These are phyloP conservation scores for Salvia hispanica DNA, from an alignment of 257 asterid genomes.

Conservation along the genomic window DNA sequence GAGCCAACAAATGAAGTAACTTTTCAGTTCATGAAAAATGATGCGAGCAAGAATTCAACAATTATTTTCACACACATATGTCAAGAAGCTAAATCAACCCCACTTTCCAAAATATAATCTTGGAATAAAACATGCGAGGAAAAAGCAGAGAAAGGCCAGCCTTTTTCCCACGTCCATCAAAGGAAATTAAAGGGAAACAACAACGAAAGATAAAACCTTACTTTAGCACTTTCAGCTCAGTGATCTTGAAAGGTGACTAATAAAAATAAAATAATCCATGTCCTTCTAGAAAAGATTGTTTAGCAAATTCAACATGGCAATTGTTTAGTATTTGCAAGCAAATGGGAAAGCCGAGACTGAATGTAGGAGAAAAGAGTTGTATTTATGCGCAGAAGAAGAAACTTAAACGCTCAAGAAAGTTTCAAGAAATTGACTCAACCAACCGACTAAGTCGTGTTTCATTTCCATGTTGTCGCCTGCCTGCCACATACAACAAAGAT, in stretches of 20 bases:
- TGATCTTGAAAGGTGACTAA: background rate
- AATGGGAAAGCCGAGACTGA: constrained; percentile 16
- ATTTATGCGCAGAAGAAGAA: too few relatives aligned
- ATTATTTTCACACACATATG: background rate
- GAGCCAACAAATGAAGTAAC: too few relatives aligned
- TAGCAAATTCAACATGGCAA: background rate
- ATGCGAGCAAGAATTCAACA: background rate
- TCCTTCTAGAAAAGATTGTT: background rate
- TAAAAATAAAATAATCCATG: background rate
- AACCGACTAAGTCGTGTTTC: background rate
- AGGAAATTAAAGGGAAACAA: constrained; percentile 5
- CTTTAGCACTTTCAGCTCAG: background rate
- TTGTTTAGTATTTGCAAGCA: constrained; percentile 5
- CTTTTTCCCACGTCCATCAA: background rate
- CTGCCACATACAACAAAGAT: background rate
- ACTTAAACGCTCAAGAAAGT: background rate
- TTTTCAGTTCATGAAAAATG: too few relatives aligned
- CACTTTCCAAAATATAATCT: background rate
- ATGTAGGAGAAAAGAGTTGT: background rate
- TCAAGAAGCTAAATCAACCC: background rate
- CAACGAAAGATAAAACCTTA: background rate
- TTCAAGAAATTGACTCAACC: background rate
- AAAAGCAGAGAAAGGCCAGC: background rate
- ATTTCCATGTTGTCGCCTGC: constrained; percentile 2
- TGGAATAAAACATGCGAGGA: constrained; percentile 6